Evolutionary conservation across 306 rosid species (phyloP).

Genomic region (Pyrus bretschneideri): DNA sequence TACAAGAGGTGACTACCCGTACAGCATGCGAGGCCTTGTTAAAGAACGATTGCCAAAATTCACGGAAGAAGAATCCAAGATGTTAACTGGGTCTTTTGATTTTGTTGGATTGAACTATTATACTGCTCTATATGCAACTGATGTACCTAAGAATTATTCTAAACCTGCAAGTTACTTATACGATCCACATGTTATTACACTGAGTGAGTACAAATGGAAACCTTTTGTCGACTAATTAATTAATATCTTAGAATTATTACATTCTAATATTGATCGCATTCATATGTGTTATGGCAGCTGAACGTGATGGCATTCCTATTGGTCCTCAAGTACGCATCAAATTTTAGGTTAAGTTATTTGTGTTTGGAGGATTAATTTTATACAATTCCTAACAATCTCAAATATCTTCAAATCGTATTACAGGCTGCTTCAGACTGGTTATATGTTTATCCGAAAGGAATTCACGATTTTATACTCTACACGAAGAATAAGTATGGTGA

Average conservation of each 20-base stretch:
- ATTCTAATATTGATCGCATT: conserved; percentile 12
- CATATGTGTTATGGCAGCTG: not conserved
- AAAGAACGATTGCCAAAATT: conserved; percentile 45
- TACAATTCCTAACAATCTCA: not conserved
- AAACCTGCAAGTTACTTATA: conserved; percentile 7
- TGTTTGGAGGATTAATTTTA: too few species aligned
- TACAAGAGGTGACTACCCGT: conserved; percentile 46
- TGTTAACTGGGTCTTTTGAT: conserved; percentile 48
- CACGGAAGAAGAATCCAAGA: conserved; percentile 26
- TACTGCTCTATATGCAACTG: conserved; percentile 32
- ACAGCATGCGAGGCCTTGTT: conserved; percentile 29
- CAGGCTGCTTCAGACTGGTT: not conserved
- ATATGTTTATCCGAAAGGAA: conserved; percentile 13
- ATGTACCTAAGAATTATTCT: conserved; percentile 9
- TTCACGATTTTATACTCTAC: conserved; percentile 15
- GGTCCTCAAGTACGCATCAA: not conserved
- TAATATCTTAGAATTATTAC: not conserved
- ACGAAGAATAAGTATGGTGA: conserved; percentile 7
- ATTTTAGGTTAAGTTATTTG: not conserved
- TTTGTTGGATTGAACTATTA: conserved; percentile 60
- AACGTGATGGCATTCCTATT: not conserved
- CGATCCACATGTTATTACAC: conserved; percentile 25
- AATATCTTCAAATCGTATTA: not conserved
- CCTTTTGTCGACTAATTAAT: not conserved
- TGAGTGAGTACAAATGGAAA: conserved; percentile 16